Evolutionary conservation across 345 rosid species (phyloP).

Genomic region (thale cress (Arabidopsis thaliana)): DNA sequence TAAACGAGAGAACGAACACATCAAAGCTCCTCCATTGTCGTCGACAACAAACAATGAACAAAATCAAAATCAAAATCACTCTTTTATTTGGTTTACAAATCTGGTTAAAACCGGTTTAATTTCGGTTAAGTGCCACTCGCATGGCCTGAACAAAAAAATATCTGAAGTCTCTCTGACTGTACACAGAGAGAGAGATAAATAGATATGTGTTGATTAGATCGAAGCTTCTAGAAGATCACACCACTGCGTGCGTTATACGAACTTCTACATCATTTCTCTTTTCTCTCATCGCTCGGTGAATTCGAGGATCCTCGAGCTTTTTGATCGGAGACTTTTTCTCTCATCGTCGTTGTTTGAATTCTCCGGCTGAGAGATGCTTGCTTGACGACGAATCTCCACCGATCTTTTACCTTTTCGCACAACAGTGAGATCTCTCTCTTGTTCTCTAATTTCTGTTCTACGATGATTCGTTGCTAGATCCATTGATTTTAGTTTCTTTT

Average conservation of each 20-base stretch:
- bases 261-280: conserved; percentile 25
- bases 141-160: conserved; percentile 33
- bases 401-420: conserved; percentile 22
- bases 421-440: conserved; percentile 33
- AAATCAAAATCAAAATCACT: background rate
- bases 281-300: conserved; percentile 33
- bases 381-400: conserved; percentile 31
- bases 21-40: conserved; percentile 32
- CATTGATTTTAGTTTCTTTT: background rate
- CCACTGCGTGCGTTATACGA: conserved; percentile 37
- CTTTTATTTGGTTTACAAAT: background rate
- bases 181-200: background rate
- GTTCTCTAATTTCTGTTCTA: background rate
- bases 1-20: background rate
- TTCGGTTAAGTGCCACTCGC: conserved; percentile 15
- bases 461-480: conserved; percentile 36
- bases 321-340: conserved; percentile 23
- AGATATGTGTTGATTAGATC: conserved; percentile 28
- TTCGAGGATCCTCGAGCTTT: conserved; percentile 24
- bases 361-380: conserved; percentile 26
- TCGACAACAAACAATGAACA: background rate
- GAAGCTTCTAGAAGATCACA: conserved; percentile 42
- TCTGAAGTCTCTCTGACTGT: conserved; percentile 28
- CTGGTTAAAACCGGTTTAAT: conserved; percentile 27
- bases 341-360: conserved; percentile 22